A percentile compares a stretch with the other conserved stretches of the same genome.
Conservation (phyloP, 2,329 filamentous ascomycete species). For the Pyricularia sp. region DNA sequence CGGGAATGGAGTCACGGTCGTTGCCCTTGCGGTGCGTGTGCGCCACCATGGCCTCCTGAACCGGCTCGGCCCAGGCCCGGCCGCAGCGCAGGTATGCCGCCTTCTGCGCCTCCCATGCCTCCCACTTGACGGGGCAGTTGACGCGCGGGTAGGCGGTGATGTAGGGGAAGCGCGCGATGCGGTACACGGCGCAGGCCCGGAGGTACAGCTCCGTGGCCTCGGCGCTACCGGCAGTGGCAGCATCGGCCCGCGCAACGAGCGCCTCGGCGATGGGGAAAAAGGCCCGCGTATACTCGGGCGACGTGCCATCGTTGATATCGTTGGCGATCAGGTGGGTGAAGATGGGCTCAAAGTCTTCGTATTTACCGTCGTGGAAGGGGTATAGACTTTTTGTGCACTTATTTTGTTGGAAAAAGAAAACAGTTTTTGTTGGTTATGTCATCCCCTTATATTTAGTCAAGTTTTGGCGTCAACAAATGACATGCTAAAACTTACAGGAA, state of each 20-base stretch:
- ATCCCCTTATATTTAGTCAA: background rate
- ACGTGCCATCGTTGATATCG: slow-evolving; percentile 56
- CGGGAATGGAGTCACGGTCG: slow-evolving; percentile 49
- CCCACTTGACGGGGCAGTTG: slow-evolving; percentile 39
- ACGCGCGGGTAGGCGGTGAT: slow-evolving; percentile 28
- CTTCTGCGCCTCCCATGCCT: slow-evolving; percentile 59
- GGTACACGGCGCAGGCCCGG: slow-evolving; percentile 63
- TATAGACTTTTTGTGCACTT: slow-evolving; percentile 54
- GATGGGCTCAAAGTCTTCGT: slow-evolving; percentile 61
- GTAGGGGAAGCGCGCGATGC: slow-evolving; percentile 63
- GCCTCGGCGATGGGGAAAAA: slow-evolving; percentile 53
- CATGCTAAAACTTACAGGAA: slow-evolving; percentile 38
- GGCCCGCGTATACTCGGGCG: slow-evolving; percentile 52
- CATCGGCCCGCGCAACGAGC: slow-evolving; percentile 42
- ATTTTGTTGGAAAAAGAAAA: background rate
- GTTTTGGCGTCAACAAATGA: background rate
- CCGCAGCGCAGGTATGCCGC: slow-evolving; percentile 49
- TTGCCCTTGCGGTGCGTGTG: slow-evolving; percentile 37
- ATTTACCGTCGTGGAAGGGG: slow-evolving; percentile 64
- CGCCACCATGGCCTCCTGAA: slow-evolving; percentile 53
- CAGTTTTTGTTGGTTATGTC: background rate
- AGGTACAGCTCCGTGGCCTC: slow-evolving; percentile 55
- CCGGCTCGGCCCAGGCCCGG: slow-evolving; percentile 42
- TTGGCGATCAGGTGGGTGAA: slow-evolving; percentile 53
- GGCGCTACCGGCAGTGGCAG: slow-evolving; percentile 31